phyloP scores from a whole-genome alignment of 2,329 filamentous ascomycete species.

The Alternaria sp. region DNA sequence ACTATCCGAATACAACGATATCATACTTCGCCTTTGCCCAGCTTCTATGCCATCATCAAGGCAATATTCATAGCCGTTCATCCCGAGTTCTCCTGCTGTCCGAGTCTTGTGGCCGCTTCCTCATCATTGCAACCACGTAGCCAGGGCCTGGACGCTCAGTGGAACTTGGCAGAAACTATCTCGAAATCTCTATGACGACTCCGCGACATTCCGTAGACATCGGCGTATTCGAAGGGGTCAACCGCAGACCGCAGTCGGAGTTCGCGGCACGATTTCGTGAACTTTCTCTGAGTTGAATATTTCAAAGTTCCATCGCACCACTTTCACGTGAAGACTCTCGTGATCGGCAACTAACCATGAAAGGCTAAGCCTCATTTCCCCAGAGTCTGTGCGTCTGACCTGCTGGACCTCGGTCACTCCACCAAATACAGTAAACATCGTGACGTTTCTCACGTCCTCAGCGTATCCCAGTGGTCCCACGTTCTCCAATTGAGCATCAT shows the following conservation, averaged over 20 bases:
- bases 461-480: neutral
- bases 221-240: neutral
- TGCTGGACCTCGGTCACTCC: constrained; percentile 36
- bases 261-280: neutral
- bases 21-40: neutral
- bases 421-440: constrained; percentile 14
- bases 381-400: constrained; percentile 27
- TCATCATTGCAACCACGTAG: neutral
- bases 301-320: neutral
- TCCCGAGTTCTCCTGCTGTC: neutral
- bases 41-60: neutral
- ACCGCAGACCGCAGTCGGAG: neutral
- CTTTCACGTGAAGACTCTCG: constrained; percentile 28
- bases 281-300: neutral
- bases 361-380: constrained; percentile 17
- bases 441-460: neutral
- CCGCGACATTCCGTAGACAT: neutral
- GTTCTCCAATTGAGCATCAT: constrained; percentile 15
- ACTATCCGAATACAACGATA: neutral
- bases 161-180: neutral
- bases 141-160: neutral
- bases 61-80: neutral
- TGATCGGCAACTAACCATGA: constrained; percentile 27
- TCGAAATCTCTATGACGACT: neutral
- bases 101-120: neutral